These are phyloP conservation scores for Trichoderma koningii DNA, from an alignment of 2,329 filamentous ascomycete genomes.

Conservation along the genomic window DNA sequence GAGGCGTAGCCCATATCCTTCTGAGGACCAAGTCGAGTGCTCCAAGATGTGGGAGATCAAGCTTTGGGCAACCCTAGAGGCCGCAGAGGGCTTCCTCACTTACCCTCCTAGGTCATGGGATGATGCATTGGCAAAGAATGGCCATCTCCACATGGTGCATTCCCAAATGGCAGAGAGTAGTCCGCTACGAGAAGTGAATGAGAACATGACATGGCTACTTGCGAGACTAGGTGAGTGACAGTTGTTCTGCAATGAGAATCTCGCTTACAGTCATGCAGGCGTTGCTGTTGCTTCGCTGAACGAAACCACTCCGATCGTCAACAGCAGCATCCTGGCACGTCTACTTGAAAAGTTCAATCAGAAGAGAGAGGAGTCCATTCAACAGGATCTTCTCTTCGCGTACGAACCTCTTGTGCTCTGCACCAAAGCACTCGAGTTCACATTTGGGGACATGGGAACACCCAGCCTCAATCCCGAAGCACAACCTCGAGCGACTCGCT, in stretches of 20 bases:
- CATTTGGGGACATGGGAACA: neutral
- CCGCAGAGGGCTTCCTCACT: neutral
- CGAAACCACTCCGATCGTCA: neutral
- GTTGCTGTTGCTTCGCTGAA: neutral
- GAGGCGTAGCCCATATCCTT: neutral
- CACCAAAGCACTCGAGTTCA: neutral
- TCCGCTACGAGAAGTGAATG: neutral
- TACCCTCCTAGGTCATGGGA: neutral
- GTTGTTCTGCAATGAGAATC: neutral
- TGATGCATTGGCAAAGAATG: neutral
- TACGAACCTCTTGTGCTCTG: neutral
- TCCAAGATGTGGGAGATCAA: slow-evolving; percentile 1
- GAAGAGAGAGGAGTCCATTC: neutral
- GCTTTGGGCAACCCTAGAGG: neutral
- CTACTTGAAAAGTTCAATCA: neutral
- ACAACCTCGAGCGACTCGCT: neutral
- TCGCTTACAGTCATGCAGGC: neutral
- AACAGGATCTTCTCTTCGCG: neutral
- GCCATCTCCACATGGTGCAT: neutral
- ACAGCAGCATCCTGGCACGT: neutral
- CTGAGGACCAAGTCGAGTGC: neutral
- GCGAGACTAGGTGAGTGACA: neutral
- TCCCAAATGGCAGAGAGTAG: neutral
- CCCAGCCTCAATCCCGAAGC: neutral
- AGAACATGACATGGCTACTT: neutral